phyloP scores from a whole-genome alignment of 2,329 filamentous ascomycete genomes.

The Fusarium sp. region DNA sequence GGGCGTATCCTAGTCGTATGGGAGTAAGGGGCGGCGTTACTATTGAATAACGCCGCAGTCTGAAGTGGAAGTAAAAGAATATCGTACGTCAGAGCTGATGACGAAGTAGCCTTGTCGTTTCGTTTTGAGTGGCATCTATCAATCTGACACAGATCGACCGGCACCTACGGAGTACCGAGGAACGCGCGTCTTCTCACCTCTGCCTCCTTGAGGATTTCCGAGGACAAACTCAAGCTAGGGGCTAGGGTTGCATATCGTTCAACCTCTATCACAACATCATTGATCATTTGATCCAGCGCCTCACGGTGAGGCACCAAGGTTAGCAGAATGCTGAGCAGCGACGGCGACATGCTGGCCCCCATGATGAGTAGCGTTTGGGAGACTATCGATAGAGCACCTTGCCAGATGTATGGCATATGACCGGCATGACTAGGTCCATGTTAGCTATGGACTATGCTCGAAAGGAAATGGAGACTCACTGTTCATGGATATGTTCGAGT shows the following conservation, averaged over 20 bases:
- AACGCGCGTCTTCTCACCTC: conserved; percentile 75
- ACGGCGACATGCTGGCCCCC: conserved; percentile 83
- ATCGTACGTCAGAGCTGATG: not conserved
- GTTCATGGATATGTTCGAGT: conserved; percentile 79
- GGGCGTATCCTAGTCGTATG: not conserved
- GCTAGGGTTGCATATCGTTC: conserved; percentile 78
- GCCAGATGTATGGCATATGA: conserved; percentile 87
- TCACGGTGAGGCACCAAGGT: conserved; percentile 64
- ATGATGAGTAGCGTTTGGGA: conserved; percentile 84
- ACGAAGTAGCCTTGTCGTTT: not conserved
- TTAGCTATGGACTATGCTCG: conserved; percentile 6
- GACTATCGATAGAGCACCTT: conserved; percentile 83
- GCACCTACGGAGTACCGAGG: conserved; percentile 55
- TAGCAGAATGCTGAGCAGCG: conserved; percentile 72
- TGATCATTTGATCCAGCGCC: conserved; percentile 79
- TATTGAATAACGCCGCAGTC: not conserved
- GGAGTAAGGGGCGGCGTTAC: not conserved
- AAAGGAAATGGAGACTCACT: conserved; percentile 61
- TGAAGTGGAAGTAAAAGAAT: not conserved
- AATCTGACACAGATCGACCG: not conserved
- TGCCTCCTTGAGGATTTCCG: conserved; percentile 83
- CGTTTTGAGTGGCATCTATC: not conserved
- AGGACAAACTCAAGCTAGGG: conserved; percentile 78
- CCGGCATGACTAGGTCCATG: conserved; percentile 70
- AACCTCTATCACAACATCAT: conserved; percentile 79